Evolutionary conservation across 1,139 yeast species (phyloP).

Genomic region (Pichia sp.): DNA sequence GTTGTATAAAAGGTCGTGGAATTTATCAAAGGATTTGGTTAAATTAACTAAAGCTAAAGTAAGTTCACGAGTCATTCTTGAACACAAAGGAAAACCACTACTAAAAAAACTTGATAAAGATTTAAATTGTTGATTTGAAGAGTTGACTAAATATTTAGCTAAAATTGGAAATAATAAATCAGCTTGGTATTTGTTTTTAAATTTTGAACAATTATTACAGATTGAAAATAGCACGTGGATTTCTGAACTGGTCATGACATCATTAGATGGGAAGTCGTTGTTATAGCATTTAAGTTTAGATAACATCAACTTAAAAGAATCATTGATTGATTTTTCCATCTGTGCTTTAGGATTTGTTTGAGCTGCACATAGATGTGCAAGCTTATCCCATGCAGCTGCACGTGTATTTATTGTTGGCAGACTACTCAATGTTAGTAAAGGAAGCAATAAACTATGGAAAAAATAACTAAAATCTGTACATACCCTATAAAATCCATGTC

Average conservation of each 20-base stretch:
- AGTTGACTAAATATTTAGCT: constrained; percentile 51
- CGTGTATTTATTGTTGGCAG: constrained; percentile 36
- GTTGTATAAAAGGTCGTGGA: constrained; percentile 10
- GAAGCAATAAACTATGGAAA: not conserved
- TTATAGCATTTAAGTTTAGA: constrained; percentile 24
- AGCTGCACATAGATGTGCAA: constrained; percentile 36
- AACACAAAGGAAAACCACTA: constrained; percentile 31
- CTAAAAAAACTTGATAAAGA: constrained; percentile 23
- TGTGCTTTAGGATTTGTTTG: constrained; percentile 15
- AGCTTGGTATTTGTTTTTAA: constrained; percentile 45
- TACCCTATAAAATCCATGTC: constrained; percentile 21
- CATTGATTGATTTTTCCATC: constrained; percentile 21
- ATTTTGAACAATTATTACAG: constrained; percentile 45
- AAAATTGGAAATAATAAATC: constrained; percentile 47
- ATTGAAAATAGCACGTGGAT: constrained; percentile 68
- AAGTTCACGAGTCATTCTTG: constrained; percentile 26
- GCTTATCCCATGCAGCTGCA: constrained; percentile 52
- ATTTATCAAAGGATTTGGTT: constrained; percentile 35
- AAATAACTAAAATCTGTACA: constrained; percentile 6
- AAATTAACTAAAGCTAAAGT: constrained; percentile 32
- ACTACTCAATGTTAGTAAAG: constrained; percentile 15
- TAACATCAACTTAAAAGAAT: constrained; percentile 34
- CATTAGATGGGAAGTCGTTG: not conserved
- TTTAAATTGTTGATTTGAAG: constrained; percentile 43
- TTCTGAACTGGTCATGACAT: constrained; percentile 33